Evolutionary conservation across 2,329 filamentous ascomycete species (phyloP), one percentile per base, ranked within the genome.

Genomic region (Colletotrichum sp.): DNA sequence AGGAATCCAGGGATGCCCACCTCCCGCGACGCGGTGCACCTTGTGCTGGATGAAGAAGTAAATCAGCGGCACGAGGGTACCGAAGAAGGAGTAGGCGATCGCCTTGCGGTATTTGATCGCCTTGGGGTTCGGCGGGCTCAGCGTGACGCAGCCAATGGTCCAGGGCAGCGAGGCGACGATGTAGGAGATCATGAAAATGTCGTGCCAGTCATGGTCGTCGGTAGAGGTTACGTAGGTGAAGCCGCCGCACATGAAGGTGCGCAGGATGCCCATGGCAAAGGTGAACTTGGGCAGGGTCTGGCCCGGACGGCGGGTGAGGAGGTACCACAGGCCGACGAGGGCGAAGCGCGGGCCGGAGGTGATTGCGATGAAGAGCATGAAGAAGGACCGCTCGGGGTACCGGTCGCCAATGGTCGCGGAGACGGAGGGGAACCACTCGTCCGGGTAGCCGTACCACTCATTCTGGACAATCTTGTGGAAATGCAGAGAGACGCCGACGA

Each of bases 41-140:
- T 99, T 99, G 89, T 99, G 97, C 85, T 98, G 97, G 78, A 99
- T 98, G 84, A 98, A 99, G 84, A 96, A 99, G 88, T 98, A 99
- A 24, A 99, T 91, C 83, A 99, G 88, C 34, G 96, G 96, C 64
- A 98, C 90, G 34, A 99, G 90, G 6, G 96, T 98, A 68, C 94
- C 95, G 82, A 99, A 99, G 87, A 99, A 99, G 55, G 93, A 90
- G 36, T 91, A 89, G 6, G 95, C 95, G 70, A 99, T 87, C 78
- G 94, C 92, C 87, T 98, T 99, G 80, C 97, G 92, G 85, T 98
- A 98, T 86, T 94, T 96, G 83, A 98, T 90, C 8, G 97, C 95
- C 77, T 88, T 91, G 15, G 93, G 90, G 83, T 98, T 98, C 72
- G 93, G 92, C 13, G 96, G 96, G 85, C 96, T 98, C 68, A 99